These are phyloP conservation scores for Aureobasidium zeae DNA, from an alignment of 2,329 filamentous ascomycete genomes.

Conservation along the genomic window DNA sequence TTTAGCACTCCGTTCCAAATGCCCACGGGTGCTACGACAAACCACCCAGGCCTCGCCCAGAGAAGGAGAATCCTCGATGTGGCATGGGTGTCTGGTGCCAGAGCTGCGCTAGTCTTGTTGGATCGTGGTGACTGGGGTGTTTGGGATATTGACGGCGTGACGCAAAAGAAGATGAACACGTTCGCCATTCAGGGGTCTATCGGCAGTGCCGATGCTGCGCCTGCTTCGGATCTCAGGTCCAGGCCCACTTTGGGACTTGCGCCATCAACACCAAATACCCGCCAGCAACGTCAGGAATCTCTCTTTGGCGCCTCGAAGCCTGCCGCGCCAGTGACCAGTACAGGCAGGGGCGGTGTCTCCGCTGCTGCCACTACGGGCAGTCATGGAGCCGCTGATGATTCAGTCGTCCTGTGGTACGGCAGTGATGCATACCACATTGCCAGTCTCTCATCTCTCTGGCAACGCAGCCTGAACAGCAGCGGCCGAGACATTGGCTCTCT, in stretches of 20 bases:
- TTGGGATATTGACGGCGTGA: constrained; percentile 36
- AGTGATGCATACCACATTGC: constrained; percentile 37
- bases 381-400: constrained; percentile 34
- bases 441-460: constrained; percentile 38
- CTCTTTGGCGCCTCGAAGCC: constrained; percentile 36
- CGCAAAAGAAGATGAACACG: constrained; percentile 20
- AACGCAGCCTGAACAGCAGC: constrained; percentile 29
- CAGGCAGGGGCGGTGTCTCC: constrained; percentile 35
- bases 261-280: constrained; percentile 45
- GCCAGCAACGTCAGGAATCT: constrained; percentile 36
- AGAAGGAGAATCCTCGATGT: constrained; percentile 42
- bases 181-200: constrained; percentile 27
- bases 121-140: constrained; percentile 45
- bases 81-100: constrained; percentile 39
- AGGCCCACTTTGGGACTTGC: constrained; percentile 32
- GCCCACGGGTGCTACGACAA: constrained; percentile 18
- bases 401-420: constrained; percentile 39
- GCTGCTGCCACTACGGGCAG: constrained; percentile 27
- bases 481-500: constrained; percentile 30
- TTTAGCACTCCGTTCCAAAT: constrained; percentile 23
- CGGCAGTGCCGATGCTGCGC: constrained; percentile 19
- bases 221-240: constrained; percentile 23
- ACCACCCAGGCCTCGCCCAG: constrained; percentile 26
- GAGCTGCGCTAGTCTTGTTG: constrained; percentile 38
- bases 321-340: constrained; percentile 24